Base-by-base conservation (phyloP, 2,329 filamentous ascomycete species). In the Arthrobotrys entomopaga region DNA sequence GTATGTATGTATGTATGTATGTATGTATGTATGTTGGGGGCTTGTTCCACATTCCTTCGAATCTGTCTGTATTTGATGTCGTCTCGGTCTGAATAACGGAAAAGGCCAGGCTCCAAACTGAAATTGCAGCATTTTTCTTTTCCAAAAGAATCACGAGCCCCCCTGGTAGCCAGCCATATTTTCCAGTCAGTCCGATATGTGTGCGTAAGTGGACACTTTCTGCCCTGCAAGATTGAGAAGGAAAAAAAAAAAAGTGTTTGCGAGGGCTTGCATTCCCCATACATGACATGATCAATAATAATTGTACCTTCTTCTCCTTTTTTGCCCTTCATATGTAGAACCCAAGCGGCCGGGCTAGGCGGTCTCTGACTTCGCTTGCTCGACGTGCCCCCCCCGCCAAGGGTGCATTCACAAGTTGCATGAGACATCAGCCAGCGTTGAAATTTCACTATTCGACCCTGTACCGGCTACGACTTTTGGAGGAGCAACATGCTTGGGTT, bases 21-120 rank as follows among this genome's bases (percentile, higher is more conserved):
- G n/a, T n/a, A n/a, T n/a, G n/a, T n/a, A n/a, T n/a, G n/a, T n/a
- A n/a, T n/a, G n/a, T n/a, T n/a, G 65, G 67, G 58, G 66, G 48
- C 42, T 73, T 72, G 67, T 73, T 73, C 67, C 67, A 73, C 67
- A 73, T 73, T 73, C 67, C 60, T 73, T 65, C n/a, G n/a, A n/a
- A n/a, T n/a, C 67, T 61, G 56, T 61, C 61, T 56, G 54, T 61
- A 73, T 67, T 34, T 49, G 57, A 53, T 60, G 49, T 69, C 65
- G 54, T 67, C 64, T 67, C 64, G 54, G 64, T 54, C 48, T 67
- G 60, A 71, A 71, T 54, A 34, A 54, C 64, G 66, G 59, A 66
- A 66, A 50, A 52, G 61, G 54, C 56, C 69, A 66, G 69, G 61
- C 69, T 73, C 29, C 69, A 61, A 73, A 66, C 69, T 65, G 49